These are phyloP conservation scores for Podospora pseudoanserina DNA, from an alignment of 495 filamentous ascomycete species.

Conservation along the genomic window DNA sequence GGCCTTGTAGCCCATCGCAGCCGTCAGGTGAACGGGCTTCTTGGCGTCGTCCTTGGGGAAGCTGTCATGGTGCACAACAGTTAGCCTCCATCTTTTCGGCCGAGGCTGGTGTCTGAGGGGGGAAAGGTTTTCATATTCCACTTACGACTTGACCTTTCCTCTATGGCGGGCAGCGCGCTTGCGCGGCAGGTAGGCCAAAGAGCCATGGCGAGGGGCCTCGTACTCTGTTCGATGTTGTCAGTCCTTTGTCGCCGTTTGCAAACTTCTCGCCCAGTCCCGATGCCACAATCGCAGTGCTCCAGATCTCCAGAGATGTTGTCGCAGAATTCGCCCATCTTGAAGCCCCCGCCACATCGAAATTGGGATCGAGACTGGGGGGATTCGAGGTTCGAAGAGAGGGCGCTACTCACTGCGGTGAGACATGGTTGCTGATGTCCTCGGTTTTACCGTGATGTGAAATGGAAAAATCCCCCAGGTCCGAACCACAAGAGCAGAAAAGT, in stretches of 20 bases:
- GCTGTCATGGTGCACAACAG: conserved; percentile 46
- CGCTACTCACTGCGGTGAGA: conserved; percentile 37
- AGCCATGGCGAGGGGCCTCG: conserved; percentile 95
- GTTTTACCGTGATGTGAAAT: conserved; percentile 27
- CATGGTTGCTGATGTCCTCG: conserved; percentile 35
- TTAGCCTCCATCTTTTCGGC: conserved; percentile 18
- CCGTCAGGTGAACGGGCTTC: conserved; percentile 98
- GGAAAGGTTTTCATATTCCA: conserved; percentile 25
- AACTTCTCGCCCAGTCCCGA: neutral
- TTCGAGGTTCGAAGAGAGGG: neutral
- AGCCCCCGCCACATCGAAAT: conserved; percentile 9
- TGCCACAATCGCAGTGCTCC: neutral
- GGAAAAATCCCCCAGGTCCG: conserved; percentile 28
- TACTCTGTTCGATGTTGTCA: conserved; percentile 55
- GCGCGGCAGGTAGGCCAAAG: conserved; percentile 91
- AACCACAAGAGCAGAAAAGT: conserved; percentile 19
- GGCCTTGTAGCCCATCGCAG: conserved; percentile 99
- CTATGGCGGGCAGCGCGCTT: conserved; percentile 96
- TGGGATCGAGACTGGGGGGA: conserved; percentile 1
- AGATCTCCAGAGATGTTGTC: conserved; percentile 1
- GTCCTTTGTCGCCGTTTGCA: neutral
- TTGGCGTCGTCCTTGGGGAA: conserved; percentile 99
- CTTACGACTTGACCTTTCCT: conserved; percentile 97
- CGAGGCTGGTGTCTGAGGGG: neutral
- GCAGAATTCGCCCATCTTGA: neutral